A percentile compares a stretch with the other conserved stretches of the same genome.
phyloP scores from a whole-genome alignment of 805 yeast species.

The Cyberlindnera xylosilytica region DNA sequence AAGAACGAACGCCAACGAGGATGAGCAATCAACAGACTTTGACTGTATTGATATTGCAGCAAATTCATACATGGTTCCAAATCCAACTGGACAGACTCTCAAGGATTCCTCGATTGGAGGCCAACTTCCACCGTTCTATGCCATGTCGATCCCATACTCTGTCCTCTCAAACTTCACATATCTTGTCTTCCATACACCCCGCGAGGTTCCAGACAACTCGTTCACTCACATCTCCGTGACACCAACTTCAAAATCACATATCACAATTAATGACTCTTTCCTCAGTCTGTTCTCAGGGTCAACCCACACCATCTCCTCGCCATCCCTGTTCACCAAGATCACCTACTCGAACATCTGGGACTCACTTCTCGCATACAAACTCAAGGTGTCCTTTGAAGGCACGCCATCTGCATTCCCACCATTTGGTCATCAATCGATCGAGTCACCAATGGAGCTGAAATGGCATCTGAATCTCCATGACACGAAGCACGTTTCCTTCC shows the following conservation, averaged over 20 bases:
- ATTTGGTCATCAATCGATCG: constrained; percentile 62
- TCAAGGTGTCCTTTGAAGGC: constrained; percentile 20
- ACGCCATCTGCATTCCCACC: constrained; percentile 44
- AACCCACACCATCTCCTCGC: constrained; percentile 36
- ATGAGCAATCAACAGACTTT: constrained; percentile 4
- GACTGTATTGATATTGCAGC: constrained; percentile 44
- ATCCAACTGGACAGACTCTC: constrained; percentile 34
- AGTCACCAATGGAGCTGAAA: constrained; percentile 69
- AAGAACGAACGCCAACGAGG: neutral
- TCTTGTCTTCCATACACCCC: constrained; percentile 43
- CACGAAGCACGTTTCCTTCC: constrained; percentile 41
- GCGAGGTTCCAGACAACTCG: neutral
- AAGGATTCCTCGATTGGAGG: constrained; percentile 57
- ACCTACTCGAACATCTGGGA: constrained; percentile 58
- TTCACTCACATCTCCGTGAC: constrained; percentile 11
- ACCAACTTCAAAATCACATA: neutral
- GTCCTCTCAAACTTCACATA: constrained; percentile 44
- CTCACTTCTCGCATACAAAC: constrained; percentile 53
- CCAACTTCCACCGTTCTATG: constrained; percentile 43
- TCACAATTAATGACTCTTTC: constrained; percentile 4
- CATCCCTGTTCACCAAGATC: constrained; percentile 43
- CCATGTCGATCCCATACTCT: constrained; percentile 40
- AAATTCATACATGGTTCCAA: constrained; percentile 45
- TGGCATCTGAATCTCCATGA: constrained; percentile 61
- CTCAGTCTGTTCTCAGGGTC: constrained; percentile 23